Evolutionary conservation across 2,329 filamentous ascomycete species (phyloP).

Genomic region (Penicillium oxalicum): DNA sequence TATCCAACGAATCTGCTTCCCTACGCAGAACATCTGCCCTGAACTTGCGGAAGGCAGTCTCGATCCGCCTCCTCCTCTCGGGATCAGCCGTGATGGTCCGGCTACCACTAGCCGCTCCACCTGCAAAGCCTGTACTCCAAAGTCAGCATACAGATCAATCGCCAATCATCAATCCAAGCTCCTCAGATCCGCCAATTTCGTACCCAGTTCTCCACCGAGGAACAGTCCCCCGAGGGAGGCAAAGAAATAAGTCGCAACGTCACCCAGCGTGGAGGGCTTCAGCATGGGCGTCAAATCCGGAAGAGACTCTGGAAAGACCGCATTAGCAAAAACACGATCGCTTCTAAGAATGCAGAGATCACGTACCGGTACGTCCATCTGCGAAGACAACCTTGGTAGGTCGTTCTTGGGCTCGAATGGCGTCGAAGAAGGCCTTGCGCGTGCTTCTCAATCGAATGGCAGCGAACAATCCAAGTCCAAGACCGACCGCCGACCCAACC

Average conservation of each 20-base stretch:
- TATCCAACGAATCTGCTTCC: constrained; percentile 53
- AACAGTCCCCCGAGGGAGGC: constrained; percentile 58
- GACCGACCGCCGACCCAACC: constrained; percentile 55
- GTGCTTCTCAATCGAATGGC: constrained; percentile 53
- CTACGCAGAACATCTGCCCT: constrained; percentile 57
- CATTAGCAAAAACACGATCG: too few relatives aligned
- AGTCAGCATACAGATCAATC: background rate
- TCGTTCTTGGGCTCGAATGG: constrained; percentile 56
- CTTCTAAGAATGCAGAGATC: too few relatives aligned
- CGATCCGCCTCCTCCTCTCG: constrained; percentile 51
- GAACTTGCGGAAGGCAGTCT: constrained; percentile 58
- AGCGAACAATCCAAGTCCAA: constrained; percentile 54
- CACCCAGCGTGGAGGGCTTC: constrained; percentile 53
- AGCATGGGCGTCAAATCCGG: constrained; percentile 56
- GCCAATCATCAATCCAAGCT: too few relatives aligned
- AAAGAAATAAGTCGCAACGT: constrained; percentile 58
- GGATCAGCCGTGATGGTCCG: constrained; percentile 50
- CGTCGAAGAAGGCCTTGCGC: constrained; percentile 55
- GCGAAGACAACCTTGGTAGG: constrained; percentile 59
- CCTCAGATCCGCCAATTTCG: background rate
- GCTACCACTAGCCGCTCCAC: constrained; percentile 51
- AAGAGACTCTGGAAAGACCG: constrained; percentile 45
- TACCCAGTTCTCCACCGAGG: constrained; percentile 54
- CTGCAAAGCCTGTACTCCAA: constrained; percentile 45
- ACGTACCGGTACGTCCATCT: constrained; percentile 52